Evolutionary conservation across 148 eudicot species (phyloP).

Genomic region (Cornus suecica): DNA sequence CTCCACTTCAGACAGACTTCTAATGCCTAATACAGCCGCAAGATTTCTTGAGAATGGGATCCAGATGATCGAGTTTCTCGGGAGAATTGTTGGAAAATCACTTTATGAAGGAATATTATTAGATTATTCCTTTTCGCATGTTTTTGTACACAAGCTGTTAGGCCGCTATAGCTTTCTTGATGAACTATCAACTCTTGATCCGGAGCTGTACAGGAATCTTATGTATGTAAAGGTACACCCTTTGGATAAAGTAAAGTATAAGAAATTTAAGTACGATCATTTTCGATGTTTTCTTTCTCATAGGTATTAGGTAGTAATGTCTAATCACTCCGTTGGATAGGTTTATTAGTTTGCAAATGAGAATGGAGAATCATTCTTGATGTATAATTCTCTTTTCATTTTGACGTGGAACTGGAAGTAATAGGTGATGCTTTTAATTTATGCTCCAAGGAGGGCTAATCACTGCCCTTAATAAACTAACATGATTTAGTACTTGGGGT

Average conservation of each 20-base stretch:
- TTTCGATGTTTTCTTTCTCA: neutral
- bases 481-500: no score
- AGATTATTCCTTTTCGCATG: conserved; percentile 90
- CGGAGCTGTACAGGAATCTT: conserved; percentile 90
- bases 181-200: conserved; percentile 89
- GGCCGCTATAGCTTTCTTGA: conserved; percentile 97
- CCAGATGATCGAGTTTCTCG: conserved; percentile 94
- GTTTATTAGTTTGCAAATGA: neutral
- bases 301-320: neutral
- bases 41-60: conserved; percentile 76
- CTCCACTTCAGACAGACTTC: conserved; percentile 79
- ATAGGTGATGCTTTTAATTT: neutral
- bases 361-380: neutral
- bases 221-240: conserved; percentile 86
- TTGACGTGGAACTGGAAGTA: neutral
- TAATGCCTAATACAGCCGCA: conserved; percentile 85
- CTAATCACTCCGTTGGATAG: neutral
- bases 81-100: conserved; percentile 96
- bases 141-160: conserved; percentile 87
- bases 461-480: neutral
- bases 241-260: conserved; percentile 1
- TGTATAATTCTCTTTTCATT: neutral
- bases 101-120: conserved; percentile 90
- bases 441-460: neutral
- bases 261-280: neutral